Percentiles rank a stretch among this genome's conserved stretches.
Conservation (phyloP, 139 green algal species). For the Coccomyxa sp. region DNA sequence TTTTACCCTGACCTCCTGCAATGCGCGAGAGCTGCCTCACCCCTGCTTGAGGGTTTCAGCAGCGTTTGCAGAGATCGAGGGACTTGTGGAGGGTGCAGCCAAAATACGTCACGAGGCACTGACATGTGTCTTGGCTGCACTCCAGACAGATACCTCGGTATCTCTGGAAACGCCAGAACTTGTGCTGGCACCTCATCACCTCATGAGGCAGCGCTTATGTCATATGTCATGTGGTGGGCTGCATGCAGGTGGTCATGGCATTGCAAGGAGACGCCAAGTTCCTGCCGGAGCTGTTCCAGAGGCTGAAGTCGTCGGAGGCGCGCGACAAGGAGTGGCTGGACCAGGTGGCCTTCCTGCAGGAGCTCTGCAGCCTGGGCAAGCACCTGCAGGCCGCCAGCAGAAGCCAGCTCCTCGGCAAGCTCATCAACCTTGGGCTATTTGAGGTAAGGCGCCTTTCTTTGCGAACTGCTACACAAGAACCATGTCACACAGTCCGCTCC, state of each 20-base stretch:
- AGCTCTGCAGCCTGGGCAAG: slow-evolving; percentile 83
- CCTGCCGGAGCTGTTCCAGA: slow-evolving; percentile 79
- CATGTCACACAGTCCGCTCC: too few species aligned
- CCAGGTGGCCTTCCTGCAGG: slow-evolving; percentile 87
- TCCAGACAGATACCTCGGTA: too few species aligned
- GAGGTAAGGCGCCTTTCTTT: slow-evolving; percentile 38
- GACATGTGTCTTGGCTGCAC: too few species aligned
- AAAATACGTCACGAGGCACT: too few species aligned
- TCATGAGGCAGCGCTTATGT: too few species aligned
- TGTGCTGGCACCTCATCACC: too few species aligned
- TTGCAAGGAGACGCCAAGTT: slow-evolving; percentile 69
- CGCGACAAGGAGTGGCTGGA: slow-evolving; percentile 62
- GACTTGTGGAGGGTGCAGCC: too few species aligned
- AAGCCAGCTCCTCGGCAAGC: slow-evolving; percentile 56
- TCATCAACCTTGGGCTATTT: slow-evolving; percentile 84
- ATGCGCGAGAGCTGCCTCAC: not conserved
- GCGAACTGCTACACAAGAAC: too few species aligned
- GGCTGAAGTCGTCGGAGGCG: slow-evolving; percentile 34
- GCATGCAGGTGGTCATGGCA: slow-evolving; percentile 26
- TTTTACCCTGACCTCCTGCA: not conserved
- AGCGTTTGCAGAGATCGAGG: too few species aligned
- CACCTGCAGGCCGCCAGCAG: slow-evolving; percentile 76
- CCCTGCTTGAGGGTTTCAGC: too few species aligned
- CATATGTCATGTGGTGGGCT: too few species aligned
- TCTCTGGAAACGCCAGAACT: too few species aligned